phyloP scores from a whole-genome alignment of 192 early-diverging fungal species.

The Mortierella antarctica region DNA sequence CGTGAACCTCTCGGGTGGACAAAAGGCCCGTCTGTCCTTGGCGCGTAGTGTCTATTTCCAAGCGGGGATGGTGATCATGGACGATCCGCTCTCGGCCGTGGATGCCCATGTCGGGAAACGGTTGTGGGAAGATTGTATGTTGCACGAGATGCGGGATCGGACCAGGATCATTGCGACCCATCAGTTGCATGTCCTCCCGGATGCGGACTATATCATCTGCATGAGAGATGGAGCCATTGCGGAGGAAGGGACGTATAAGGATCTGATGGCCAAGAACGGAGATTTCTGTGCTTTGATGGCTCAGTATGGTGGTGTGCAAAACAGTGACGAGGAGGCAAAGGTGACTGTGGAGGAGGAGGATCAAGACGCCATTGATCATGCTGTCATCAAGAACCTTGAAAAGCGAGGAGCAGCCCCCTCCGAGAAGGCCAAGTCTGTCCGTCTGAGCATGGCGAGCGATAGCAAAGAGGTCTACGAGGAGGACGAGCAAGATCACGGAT shows the following conservation, averaged over 20 bases:
- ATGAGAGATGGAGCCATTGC: constrained; percentile 75
- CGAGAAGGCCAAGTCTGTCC: background rate
- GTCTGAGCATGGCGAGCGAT: background rate
- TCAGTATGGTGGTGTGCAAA: constrained; percentile 73
- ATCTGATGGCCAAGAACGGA: constrained; percentile 71
- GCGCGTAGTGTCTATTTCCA: constrained; percentile 85
- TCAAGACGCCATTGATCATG: constrained; percentile 17
- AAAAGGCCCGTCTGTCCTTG: constrained; percentile 86
- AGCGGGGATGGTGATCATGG: constrained; percentile 74
- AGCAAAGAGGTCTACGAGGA: constrained; percentile 3
- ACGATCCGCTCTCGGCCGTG: constrained; percentile 89
- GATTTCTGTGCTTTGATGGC: constrained; percentile 75
- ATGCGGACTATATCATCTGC: constrained; percentile 72
- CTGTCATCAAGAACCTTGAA: background rate
- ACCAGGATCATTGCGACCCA: constrained; percentile 82
- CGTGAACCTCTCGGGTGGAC: constrained; percentile 83
- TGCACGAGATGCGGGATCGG: constrained; percentile 20
- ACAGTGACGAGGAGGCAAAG: constrained; percentile 30
- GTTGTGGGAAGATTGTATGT: constrained; percentile 58
- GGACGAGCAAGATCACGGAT: constrained; percentile 1
- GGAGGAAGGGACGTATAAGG: constrained; percentile 62
- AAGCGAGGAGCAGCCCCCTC: background rate
- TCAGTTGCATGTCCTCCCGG: constrained; percentile 76
- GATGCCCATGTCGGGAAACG: constrained; percentile 68
- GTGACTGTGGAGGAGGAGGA: background rate